Conservation (phyloP, 768 basidiomycete species). For the Rhizopogon vinicolor region DNA sequence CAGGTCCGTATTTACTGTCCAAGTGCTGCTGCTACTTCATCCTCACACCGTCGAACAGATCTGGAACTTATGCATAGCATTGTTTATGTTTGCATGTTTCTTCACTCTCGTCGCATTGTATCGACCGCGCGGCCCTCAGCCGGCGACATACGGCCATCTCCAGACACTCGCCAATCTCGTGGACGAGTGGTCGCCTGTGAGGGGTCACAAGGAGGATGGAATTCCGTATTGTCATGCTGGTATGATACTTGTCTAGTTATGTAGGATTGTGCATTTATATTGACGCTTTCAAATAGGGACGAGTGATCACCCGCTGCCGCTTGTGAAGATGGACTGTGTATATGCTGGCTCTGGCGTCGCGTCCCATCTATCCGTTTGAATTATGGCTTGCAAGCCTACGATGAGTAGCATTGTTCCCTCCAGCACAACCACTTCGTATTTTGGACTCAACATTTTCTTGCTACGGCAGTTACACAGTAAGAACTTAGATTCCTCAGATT, state of each 20-base stretch:
- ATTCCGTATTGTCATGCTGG: slow-evolving; percentile 3
- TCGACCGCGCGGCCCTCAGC: slow-evolving; percentile 7
- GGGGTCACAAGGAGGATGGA: slow-evolving; percentile 16
- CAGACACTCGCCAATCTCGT: slow-evolving; percentile 14
- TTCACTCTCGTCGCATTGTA: slow-evolving; percentile 6
- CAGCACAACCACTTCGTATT: too few relatives aligned
- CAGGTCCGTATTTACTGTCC: slow-evolving; percentile 12
- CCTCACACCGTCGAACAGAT: slow-evolving; percentile 10
- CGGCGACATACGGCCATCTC: slow-evolving; percentile 13
- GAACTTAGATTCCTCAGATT: too few relatives aligned
- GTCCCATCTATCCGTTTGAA: not conserved
- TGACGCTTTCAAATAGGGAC: slow-evolving; percentile 13
- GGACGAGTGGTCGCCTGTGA: slow-evolving; percentile 16
- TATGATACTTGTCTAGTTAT: not conserved
- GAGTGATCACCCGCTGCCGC: slow-evolving; percentile 14
- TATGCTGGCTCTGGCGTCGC: slow-evolving; percentile 8
- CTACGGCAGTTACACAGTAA: too few relatives aligned
- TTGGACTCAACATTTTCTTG: too few relatives aligned
- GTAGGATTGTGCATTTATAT: not conserved
- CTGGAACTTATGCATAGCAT: slow-evolving; percentile 18
- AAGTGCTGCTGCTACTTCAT: not conserved
- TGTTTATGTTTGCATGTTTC: slow-evolving; percentile 17
- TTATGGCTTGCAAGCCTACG: too few relatives aligned
- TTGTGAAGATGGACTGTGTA: slow-evolving; percentile 15
- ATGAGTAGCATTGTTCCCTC: too few relatives aligned